Evolutionary conservation across 1,284 basidiomycete genomes (phyloP), one percentile per base, ranked within the genome.

Genomic region (Ceratobasidium sp.): DNA sequence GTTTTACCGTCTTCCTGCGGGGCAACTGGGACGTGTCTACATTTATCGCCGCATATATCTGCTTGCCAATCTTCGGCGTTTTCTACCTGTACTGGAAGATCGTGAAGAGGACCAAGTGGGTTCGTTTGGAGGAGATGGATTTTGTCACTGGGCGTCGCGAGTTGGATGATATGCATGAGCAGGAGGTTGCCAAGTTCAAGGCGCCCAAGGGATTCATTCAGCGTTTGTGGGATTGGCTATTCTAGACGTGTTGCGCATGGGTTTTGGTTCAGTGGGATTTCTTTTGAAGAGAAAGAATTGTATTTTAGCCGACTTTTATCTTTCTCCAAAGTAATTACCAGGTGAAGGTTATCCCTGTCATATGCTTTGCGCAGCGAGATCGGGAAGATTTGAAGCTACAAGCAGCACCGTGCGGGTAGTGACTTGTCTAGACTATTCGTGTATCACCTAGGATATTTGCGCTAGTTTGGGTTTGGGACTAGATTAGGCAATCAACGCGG

Each of bases 41-140:
- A 52, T 85, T 86, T 79, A 76, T 85, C 78, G 81, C 84, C 13
- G 82, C 83, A 57, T 86, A 86, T 69, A 73, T 78, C 51, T 78
- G 84, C 78, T 78, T 86, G 29, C 82, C 85, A 29, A 82, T 87
- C 79, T 86, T 86, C 81, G 76, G 81, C 66, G 59, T 83, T 59
- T 80, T 83, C 67, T 86, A 81, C 80, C 13, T 84, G 57, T 83
- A 83, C 43, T 88, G 85, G 85, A 88, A 87, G 82, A 77, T 86
- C 56, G 80, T 77, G 79, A 84, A 86, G 80, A 82, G 82, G 78
- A 86, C 85, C 29, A 81, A 80, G 54, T 79, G 81, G 68, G 81
- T 84, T 68, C 79, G 71, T 34, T 81, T 84, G 22, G 80, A 81
- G 62, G 81, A 86, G 73, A 87, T 87, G 79, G 86, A 87, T 81